phyloP scores from a whole-genome alignment of 495 filamentous ascomycete genomes.

The Hyaloscypha bicolor region DNA sequence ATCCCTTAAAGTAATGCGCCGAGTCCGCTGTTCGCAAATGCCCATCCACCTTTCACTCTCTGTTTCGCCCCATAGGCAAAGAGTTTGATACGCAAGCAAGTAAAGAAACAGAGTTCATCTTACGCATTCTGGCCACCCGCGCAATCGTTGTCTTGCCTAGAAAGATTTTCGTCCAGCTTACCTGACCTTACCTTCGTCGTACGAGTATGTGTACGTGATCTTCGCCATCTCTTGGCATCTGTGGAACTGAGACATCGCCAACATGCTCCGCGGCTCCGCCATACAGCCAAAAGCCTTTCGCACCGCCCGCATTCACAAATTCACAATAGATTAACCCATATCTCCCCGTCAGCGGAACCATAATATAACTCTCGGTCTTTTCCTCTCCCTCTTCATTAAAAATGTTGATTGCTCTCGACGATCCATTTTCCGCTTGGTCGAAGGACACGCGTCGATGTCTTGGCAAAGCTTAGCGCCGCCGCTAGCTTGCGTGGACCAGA shows the following conservation, averaged over 20 bases:
- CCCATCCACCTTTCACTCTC: neutral
- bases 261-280: neutral
- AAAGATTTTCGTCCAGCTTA: neutral
- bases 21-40: neutral
- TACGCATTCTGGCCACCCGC: neutral
- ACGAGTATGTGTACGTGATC: neutral
- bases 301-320: neutral
- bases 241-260: neutral
- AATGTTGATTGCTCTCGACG: neutral
- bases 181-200: neutral
- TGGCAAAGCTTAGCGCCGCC: neutral
- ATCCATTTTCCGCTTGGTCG: neutral
- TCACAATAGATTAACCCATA: neutral
- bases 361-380: no score
- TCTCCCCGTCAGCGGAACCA: no score
- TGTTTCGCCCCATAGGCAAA: constrained; percentile 1
- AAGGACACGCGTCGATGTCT: neutral
- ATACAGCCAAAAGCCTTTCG: neutral
- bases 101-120: neutral
- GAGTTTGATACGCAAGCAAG: neutral
- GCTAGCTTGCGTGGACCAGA: neutral
- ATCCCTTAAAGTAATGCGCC: constrained; percentile 21
- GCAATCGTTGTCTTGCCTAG: neutral
- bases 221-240: neutral
- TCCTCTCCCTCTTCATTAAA: neutral